A percentile compares a stretch with the other conserved stretches of the same genome.
Conservation (phyloP, 1,284 basidiomycete genomes). For the Leccinum pseudoinsigne region DNA sequence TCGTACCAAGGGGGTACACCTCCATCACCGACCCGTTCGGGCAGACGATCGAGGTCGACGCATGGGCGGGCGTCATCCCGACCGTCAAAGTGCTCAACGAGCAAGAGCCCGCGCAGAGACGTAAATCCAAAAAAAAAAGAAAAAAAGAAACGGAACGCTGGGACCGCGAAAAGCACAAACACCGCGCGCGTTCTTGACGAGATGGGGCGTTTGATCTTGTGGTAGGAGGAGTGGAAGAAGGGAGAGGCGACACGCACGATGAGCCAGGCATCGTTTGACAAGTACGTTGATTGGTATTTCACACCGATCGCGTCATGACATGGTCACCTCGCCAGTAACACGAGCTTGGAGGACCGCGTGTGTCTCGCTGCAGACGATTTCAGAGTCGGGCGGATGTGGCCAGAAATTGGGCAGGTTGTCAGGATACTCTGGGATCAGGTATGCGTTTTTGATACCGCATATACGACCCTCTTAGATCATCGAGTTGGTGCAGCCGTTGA, state of each 20-base stretch:
- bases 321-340: constrained; percentile 25
- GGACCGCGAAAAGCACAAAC: constrained; percentile 16
- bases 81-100: too few relatives aligned
- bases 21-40: constrained; percentile 13
- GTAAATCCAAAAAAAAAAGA: constrained; percentile 14
- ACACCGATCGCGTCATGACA: neutral
- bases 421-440: constrained; percentile 49
- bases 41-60: constrained; percentile 34
- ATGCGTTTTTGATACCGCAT: constrained; percentile 1
- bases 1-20: constrained; percentile 37
- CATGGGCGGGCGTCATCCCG: too few relatives aligned
- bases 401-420: constrained; percentile 35
- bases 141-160: constrained; percentile 24
- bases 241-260: constrained; percentile 36
- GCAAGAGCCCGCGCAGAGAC: too few relatives aligned
- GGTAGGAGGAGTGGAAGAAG: constrained; percentile 54
- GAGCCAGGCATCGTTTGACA: constrained; percentile 31
- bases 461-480: neutral
- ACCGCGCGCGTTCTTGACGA: too few relatives aligned
- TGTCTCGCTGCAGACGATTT: constrained; percentile 46
- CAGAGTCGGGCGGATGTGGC: constrained; percentile 41
- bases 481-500: too few relatives aligned
- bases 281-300: constrained; percentile 25
- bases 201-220: constrained; percentile 27
- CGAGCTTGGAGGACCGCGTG: constrained; percentile 40